A percentile compares a stretch with the other conserved stretches of the same genome.
phyloP scores from a whole-genome alignment of 495 filamentous ascomycete species.

The Aspergillus nidulans region DNA sequence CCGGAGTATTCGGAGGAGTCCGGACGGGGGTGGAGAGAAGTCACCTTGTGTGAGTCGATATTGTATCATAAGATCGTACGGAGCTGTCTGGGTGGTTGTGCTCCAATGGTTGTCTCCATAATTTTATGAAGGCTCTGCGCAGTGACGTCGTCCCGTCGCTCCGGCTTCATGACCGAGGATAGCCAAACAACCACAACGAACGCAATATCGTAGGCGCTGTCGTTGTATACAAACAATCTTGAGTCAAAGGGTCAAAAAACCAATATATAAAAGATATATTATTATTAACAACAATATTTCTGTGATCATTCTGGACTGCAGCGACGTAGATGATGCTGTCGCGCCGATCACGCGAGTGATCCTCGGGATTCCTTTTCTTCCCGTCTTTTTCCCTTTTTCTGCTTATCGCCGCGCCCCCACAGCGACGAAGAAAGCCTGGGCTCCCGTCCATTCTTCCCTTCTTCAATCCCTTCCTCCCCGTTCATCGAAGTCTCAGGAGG shows the following conservation, averaged over 20 bases:
- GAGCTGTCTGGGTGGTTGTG: background rate
- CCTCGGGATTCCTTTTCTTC: slow-evolving; percentile 21
- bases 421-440: background rate
- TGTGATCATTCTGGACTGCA: background rate
- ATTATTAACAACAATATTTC: background rate
- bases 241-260: background rate
- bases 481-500: slow-evolving; percentile 11
- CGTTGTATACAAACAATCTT: background rate
- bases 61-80: slow-evolving; percentile 1
- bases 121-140: slow-evolving; percentile 5
- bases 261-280: background rate
- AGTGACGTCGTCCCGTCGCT: slow-evolving; percentile 18
- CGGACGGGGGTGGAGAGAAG: slow-evolving; percentile 7
- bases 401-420: slow-evolving; percentile 18
- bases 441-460: slow-evolving; percentile 2
- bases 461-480: slow-evolving; percentile 1
- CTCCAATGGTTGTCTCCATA: slow-evolving; percentile 1
- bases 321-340: background rate
- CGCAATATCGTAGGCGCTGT: background rate
- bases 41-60: background rate
- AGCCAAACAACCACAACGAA: background rate
- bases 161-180: background rate
- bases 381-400: slow-evolving; percentile 14
- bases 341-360: slow-evolving; percentile 24
- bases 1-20: slow-evolving; percentile 9